These are phyloP conservation scores for Parietaria judaica DNA, from an alignment of 306 rosid species.

Conservation along the genomic window DNA sequence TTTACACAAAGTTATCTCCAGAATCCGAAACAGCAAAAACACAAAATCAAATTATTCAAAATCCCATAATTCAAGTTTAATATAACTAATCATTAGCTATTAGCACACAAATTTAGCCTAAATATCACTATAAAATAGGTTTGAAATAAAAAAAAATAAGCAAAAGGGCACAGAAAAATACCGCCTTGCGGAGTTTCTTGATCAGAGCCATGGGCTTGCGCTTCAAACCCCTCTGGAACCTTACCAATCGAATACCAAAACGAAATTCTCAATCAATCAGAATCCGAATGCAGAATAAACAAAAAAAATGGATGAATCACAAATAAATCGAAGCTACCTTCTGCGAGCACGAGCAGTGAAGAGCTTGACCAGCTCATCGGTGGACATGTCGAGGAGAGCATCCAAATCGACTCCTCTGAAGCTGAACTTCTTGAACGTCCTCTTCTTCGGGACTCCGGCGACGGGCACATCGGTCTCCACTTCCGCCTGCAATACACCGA, in stretches of 20 bases:
- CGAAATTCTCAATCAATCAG: not conserved
- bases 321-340: slow-evolving; percentile 30
- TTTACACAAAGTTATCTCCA: too few relatives aligned
- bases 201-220: slow-evolving; percentile 45
- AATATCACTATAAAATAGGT: not conserved
- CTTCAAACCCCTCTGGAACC: slow-evolving; percentile 78
- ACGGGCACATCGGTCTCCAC: slow-evolving; percentile 47
- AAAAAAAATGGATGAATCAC: not conserved
- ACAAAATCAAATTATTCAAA: too few relatives aligned
- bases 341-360: slow-evolving; percentile 74
- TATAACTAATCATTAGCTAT: too few relatives aligned
- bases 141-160: not conserved
- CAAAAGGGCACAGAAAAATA: slow-evolving; percentile 10
- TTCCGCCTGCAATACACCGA: slow-evolving; percentile 37
- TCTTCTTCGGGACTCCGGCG: slow-evolving; percentile 66
- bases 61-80: too few relatives aligned
- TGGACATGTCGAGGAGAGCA: slow-evolving; percentile 72
- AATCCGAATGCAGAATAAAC: not conserved
- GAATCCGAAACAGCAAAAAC: too few relatives aligned
- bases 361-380: slow-evolving; percentile 79
- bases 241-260: slow-evolving; percentile 10
- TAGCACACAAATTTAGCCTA: not conserved
- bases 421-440: slow-evolving; percentile 84
- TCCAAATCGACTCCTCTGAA: slow-evolving; percentile 77
- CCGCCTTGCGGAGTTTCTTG: slow-evolving; percentile 92